A percentile compares a stretch with the other conserved stretches of the same genome.
These are phyloP conservation scores for Codiaeum variegatum DNA, from an alignment of 441 rosid species.

Conservation along the genomic window DNA sequence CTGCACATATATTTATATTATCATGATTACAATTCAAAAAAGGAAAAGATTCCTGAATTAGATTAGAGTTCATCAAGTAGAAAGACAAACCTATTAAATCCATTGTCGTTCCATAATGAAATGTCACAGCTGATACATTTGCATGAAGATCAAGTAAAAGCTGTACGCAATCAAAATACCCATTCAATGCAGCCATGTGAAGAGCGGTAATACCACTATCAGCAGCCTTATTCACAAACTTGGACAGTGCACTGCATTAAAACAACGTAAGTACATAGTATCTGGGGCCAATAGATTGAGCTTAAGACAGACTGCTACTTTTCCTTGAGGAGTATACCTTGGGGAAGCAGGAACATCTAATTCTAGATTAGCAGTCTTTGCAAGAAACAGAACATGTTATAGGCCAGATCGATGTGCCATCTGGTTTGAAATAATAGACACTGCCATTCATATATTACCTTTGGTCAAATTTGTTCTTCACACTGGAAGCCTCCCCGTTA, in stretches of 20 bases:
- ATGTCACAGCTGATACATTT: conserved; percentile 73
- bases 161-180: conserved; percentile 90
- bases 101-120: conserved; percentile 95
- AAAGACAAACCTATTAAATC: conserved; percentile 76
- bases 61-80: not conserved
- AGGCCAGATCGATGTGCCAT: not conserved
- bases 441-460: conserved; percentile 31
- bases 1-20: conserved; percentile 32
- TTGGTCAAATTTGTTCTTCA: conserved; percentile 52
- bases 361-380: not conserved
- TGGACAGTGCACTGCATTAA: conserved; percentile 68
- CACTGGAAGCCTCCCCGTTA: conserved; percentile 35
- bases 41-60: conserved; percentile 12
- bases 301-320: conserved; percentile 2
- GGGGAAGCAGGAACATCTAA: conserved; percentile 1
- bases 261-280: conserved; percentile 12
- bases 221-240: conserved; percentile 92
- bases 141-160: conserved; percentile 91
- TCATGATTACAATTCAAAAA: conserved; percentile 8
- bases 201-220: conserved; percentile 97
- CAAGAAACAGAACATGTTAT: not conserved
- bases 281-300: not conserved
- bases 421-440: not conserved
- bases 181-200: conserved; percentile 93
- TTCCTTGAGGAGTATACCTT: not conserved